Evolutionary conservation across 2,329 filamentous ascomycete genomes (phyloP).

Genomic region (Ophiostoma quercus): DNA sequence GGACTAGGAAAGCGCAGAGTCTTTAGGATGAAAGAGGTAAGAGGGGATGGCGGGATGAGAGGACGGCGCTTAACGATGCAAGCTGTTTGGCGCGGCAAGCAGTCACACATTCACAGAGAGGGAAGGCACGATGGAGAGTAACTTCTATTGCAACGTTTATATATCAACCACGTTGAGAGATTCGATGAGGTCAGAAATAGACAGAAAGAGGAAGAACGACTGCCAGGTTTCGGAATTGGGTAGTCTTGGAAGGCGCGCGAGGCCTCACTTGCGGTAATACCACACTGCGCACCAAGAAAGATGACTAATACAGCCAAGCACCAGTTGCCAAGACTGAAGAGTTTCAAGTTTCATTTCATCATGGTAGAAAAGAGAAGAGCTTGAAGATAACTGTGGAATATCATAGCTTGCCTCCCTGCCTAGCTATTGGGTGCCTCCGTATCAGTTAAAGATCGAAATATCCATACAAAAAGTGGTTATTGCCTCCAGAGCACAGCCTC

Average conservation of each 20-base stretch:
- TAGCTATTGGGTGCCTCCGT: not conserved
- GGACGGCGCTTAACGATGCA: slow-evolving; percentile 25
- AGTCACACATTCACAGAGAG: not conserved
- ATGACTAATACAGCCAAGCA: slow-evolving; percentile 1
- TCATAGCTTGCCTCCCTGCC: not conserved
- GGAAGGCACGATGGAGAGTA: slow-evolving; percentile 3
- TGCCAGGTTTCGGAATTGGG: not conserved
- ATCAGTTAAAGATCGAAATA: not conserved
- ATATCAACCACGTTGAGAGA: not conserved
- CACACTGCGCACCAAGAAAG: not conserved
- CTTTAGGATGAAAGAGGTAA: not conserved
- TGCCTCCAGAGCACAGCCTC: slow-evolving; percentile 1
- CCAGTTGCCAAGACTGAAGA: not conserved
- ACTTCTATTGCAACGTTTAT: slow-evolving; percentile 4
- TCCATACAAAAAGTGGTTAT: not conserved
- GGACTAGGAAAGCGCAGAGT: slow-evolving; percentile 6
- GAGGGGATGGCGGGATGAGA: slow-evolving; percentile 14
- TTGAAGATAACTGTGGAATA: not conserved
- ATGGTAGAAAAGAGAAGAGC: not conserved
- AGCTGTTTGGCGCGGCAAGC: slow-evolving; percentile 26
- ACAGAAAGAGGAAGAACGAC: not conserved
- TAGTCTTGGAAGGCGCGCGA: slow-evolving; percentile 12
- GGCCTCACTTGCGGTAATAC: not conserved
- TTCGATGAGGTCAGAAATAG: not conserved
- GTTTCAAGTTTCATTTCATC: slow-evolving; percentile 4